Evolutionary conservation across 2,329 filamentous ascomycete genomes (phyloP).

Genomic region (Clarireedia monteithiana): DNA sequence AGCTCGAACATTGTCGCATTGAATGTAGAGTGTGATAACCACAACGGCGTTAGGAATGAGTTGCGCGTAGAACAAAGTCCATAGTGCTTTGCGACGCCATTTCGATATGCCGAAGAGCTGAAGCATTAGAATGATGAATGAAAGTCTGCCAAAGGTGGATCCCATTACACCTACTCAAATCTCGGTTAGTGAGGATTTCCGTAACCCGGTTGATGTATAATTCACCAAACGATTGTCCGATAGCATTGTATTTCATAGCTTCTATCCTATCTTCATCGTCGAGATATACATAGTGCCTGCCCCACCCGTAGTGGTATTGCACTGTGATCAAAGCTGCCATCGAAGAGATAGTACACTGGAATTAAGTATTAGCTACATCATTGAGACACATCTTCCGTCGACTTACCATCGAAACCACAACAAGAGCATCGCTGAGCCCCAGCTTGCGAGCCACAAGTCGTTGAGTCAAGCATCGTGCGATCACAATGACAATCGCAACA

Average conservation of each 20-base stretch:
- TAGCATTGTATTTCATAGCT: conserved; percentile 13
- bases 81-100: conserved; percentile 4
- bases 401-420: conserved; percentile 10
- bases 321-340: conserved; percentile 8
- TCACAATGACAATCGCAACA: conserved; percentile 11
- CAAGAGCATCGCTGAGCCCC: conserved; percentile 13
- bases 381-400: no score
- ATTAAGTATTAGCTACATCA: background rate
- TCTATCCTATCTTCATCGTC: conserved; percentile 3
- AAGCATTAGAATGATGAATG: conserved; percentile 14
- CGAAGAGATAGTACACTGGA: background rate
- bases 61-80: conserved; percentile 9
- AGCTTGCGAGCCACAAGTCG: conserved; percentile 7
- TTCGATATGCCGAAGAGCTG: conserved; percentile 13
- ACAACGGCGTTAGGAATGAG: conserved; percentile 10
- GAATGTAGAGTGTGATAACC: conserved; percentile 11
- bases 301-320: conserved; percentile 15
- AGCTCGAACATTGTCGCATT: conserved; percentile 11
- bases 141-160: conserved; percentile 13
- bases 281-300: conserved; percentile 15
- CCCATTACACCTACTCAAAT: conserved; percentile 14
- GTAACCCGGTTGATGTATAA: background rate
- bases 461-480: conserved; percentile 13
- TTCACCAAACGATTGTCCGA: conserved; percentile 13
- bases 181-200: background rate